A percentile compares a stretch with the other conserved stretches of the same genome.
These are phyloP conservation scores for Acarospora socialis DNA, from an alignment of 2,329 filamentous ascomycete genomes.

Conservation along the genomic window DNA sequence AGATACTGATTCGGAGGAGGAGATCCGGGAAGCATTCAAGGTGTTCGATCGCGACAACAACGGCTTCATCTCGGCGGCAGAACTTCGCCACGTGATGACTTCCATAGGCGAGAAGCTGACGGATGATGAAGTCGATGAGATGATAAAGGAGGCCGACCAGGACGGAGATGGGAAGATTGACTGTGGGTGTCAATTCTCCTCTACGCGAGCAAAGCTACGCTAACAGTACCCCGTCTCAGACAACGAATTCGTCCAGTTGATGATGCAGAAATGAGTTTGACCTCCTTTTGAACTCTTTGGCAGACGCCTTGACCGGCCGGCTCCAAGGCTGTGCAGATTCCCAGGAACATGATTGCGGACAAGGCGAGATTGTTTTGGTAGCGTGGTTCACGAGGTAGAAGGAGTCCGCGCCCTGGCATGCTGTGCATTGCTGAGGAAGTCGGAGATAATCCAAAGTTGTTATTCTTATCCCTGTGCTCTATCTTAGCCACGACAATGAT, in stretches of 20 bases:
- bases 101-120: conserved; percentile 85
- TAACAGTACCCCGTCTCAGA: conserved; percentile 39
- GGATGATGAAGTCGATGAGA: conserved; percentile 82
- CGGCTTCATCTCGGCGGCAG: conserved; percentile 77
- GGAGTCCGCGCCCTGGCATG: too few relatives aligned
- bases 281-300: too few relatives aligned
- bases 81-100: conserved; percentile 82
- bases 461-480: too few relatives aligned
- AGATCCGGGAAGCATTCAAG: conserved; percentile 82
- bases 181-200: conserved; percentile 40
- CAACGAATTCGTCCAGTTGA: conserved; percentile 86
- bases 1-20: conserved; percentile 81
- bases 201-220: conserved; percentile 16
- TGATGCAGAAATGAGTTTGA: conserved; percentile 77
- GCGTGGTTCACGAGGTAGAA: too few relatives aligned
- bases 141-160: conserved; percentile 84
- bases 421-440: too few relatives aligned
- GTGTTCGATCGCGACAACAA: conserved; percentile 86
- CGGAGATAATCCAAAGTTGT: too few relatives aligned
- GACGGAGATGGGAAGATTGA: conserved; percentile 80
- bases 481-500: too few relatives aligned
- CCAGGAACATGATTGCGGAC: too few relatives aligned
- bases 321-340: too few relatives aligned
- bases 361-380: too few relatives aligned
- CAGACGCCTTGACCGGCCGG: too few relatives aligned